Evolutionary conservation across 1,284 basidiomycete species (phyloP), one percentile per base, ranked within the genome.

Genomic region (Moesziomyces antarcticus): DNA sequence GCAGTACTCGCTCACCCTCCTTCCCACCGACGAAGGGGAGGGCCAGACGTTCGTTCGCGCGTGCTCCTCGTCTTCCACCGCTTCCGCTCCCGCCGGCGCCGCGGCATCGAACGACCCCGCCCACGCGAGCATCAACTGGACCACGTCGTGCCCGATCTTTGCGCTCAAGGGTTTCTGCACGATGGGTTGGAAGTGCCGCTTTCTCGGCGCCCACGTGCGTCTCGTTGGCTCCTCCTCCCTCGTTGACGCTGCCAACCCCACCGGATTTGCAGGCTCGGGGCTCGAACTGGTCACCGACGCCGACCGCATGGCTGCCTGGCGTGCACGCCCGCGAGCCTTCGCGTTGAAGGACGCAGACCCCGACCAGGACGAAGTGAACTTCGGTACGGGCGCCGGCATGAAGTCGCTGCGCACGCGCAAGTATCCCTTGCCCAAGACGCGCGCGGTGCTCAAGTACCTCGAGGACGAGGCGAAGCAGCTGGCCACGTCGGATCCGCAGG

Each of bases 181-280:
- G 53, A 89, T 89, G 71, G 96, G 93, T 5, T 91, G 93, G 85
- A 92, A 93, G 84, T 99, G 96, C 82, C 90, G 96, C 2, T 97
- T 92, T 85, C 88, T 97, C 4, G 91, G 91, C 13, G 90, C 89
- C 0, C 96, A 98, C 46, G 76, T 82, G 3, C 50, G 49, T 5
- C 42, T 73, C 25, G 64, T 78, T 10, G 68, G 70, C 20, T 21
- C 68, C 8, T 80, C 77, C 10, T 50, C 42, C 1, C 56, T 69
- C 9, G 41, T 11, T 9, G 49, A 50, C 27, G 13, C 40, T 0
- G 21, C n/a, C 3, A 40, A 45, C 3, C 43, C 57, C 4, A 56
- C 53, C 5, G 72, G 67, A 0, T 73, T 55, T 21, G 51, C 48
- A 3, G 40, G 40, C 8, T 70, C 80, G 11, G 85, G 82, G 0